Evolutionary conservation across 2,329 filamentous ascomycete species (phyloP), one percentile per base, ranked within the genome.

Genomic region (Albifimbria verrucaria): DNA sequence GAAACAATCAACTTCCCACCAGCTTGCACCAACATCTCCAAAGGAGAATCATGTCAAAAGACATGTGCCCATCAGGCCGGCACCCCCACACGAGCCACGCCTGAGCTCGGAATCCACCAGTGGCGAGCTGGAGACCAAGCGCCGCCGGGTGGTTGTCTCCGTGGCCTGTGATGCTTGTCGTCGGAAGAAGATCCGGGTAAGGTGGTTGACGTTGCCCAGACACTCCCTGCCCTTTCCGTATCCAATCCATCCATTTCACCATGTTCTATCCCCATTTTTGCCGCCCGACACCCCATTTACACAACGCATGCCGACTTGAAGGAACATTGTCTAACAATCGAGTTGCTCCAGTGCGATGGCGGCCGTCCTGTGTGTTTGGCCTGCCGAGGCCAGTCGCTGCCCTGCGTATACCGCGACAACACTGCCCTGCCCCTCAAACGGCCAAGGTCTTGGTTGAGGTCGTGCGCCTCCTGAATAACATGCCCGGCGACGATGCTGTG

Each of bases 101-200:
- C 4, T n/a, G 32, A n/a, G 12, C 4, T n/a, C 32, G 5, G 32
- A 39, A 39, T 15, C 32, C 32, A 39, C 32, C 18, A 5, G 5
- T n/a, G 32, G 32, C 12, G 32, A 39, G 32, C 32, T 39, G 5
- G 32, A 39, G 11, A n/a, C 32, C 32, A 39, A 39, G 81, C 80
- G 32, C 5, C 62, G 60, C 23, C 59, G 62, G 9, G 56, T 63
- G 7, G 59, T 57, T 28, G 62, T 61, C n/a, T 49, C 58, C 1
- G 46, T 64, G 20, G 62, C 62, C 18, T 64, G 62, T 50, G 61
- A 64, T 47, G 32, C 49, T 9, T 64, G 62, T 32, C 52, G 62
- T 12, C 53, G 58, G 12, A 59, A 54, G 17, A 64, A 64, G 46
- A 59, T 59, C 24, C 55, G 62, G 18, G 61, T 64, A 50, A 23